phyloP scores from a whole-genome alignment of 805 yeast genomes.

The Wickerhamomyces bovis region DNA sequence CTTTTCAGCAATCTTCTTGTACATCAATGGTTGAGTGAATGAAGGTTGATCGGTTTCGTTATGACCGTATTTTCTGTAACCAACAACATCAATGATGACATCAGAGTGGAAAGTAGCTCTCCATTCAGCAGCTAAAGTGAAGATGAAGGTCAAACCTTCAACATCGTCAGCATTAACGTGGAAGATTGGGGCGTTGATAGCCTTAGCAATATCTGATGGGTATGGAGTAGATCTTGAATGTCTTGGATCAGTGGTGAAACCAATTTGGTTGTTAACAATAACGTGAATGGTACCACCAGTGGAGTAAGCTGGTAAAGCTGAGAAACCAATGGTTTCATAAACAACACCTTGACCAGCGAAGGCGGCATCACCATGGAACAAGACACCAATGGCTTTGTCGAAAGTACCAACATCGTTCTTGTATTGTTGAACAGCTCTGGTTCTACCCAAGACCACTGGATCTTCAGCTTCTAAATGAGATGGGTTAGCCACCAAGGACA shows the following conservation, averaged over 20 bases:
- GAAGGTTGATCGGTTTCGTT: conserved; percentile 99
- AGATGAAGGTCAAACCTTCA: conserved; percentile 85
- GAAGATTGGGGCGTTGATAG: conserved; percentile 97
- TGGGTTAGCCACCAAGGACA: conserved; percentile 97
- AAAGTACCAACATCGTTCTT: conserved; percentile 79
- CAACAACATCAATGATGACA: conserved; percentile 93
- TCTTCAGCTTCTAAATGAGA: conserved; percentile 99
- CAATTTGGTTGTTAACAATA: conserved; percentile 96
- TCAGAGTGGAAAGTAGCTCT: conserved; percentile 95
- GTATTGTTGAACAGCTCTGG: conserved; percentile 91
- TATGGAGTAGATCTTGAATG: conserved; percentile 96
- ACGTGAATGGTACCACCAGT: conserved; percentile 98
- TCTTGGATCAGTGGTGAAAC: conserved; percentile 98
- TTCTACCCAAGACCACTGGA: conserved; percentile 96
- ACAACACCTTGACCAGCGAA: conserved; percentile 99
- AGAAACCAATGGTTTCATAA: conserved; percentile 96
- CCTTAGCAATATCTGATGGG: conserved; percentile 95
- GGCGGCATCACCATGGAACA: conserved; percentile 99
- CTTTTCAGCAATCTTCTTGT: conserved; percentile 84
- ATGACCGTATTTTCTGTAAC: conserved; percentile 98
- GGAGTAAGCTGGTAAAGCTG: conserved; percentile 86
- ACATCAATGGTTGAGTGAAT: conserved; percentile 98
- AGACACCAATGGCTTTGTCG: conserved; percentile 84
- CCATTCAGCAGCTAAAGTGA: conserved; percentile 98
- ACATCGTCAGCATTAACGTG: conserved; percentile 98